Conservation (phyloP, 495 filamentous ascomycete genomes). For the Geoglossum glabrum region DNA sequence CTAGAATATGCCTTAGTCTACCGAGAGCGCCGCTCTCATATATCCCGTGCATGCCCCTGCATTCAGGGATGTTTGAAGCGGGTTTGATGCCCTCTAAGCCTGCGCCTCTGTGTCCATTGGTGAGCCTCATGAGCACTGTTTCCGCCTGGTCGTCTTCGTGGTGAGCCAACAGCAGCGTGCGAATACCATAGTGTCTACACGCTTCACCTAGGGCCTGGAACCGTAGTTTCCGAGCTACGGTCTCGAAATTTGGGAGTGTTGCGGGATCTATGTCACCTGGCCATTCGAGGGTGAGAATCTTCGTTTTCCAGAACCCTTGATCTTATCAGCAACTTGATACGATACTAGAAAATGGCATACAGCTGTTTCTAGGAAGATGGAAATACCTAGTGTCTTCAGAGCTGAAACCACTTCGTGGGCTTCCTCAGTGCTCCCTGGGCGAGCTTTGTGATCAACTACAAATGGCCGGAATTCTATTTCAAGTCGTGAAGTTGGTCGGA, state of each 20-base stretch:
- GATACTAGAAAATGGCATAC: neutral
- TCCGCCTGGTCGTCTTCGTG: constrained; percentile 78
- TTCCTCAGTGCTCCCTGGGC: constrained; percentile 47
- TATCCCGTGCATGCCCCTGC: constrained; percentile 49
- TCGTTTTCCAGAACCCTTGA: constrained; percentile 25
- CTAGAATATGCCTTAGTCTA: neutral
- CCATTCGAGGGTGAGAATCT: constrained; percentile 34
- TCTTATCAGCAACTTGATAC: constrained; percentile 7
- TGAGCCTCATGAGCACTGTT: constrained; percentile 59
- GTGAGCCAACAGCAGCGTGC: constrained; percentile 52
- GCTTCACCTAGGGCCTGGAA: constrained; percentile 48
- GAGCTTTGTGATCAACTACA: constrained; percentile 60
- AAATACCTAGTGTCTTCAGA: constrained; percentile 11
- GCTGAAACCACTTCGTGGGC: constrained; percentile 19
- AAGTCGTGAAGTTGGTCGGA: constrained; percentile 15
- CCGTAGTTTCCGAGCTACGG: constrained; percentile 49
- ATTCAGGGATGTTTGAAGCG: constrained; percentile 58
- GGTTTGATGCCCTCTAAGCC: constrained; percentile 51
- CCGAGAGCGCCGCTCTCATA: constrained; percentile 38
- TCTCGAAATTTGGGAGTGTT: constrained; percentile 49
- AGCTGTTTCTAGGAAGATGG: neutral
- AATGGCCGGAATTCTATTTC: constrained; percentile 36
- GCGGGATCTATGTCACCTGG: constrained; percentile 17
- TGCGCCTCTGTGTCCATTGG: constrained; percentile 34
- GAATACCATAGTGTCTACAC: constrained; percentile 28